Conservation (phyloP, 768 basidiomycete genomes). For the Naganishia onofrii region DNA sequence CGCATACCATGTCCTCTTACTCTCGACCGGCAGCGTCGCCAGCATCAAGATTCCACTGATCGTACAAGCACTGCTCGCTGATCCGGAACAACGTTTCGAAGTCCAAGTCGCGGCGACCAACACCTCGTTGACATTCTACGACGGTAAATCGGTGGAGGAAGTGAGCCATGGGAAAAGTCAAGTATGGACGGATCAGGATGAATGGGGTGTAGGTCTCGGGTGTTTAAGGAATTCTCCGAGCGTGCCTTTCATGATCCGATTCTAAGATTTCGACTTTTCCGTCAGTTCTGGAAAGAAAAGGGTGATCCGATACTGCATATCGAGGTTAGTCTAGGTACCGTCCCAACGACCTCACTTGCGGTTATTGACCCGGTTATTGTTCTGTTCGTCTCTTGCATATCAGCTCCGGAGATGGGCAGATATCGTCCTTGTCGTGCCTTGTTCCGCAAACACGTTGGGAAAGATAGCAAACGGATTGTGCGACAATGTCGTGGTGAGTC, state of each 20-base stretch:
- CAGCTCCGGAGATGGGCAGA: slow-evolving; percentile 76
- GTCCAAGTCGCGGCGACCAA: slow-evolving; percentile 83
- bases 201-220: slow-evolving; percentile 74
- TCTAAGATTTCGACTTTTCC: background rate
- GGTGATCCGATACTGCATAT: slow-evolving; percentile 95
- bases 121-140: slow-evolving; percentile 73
- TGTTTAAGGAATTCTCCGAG: background rate
- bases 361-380: background rate
- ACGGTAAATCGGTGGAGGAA: slow-evolving; percentile 57
- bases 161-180: slow-evolving; percentile 35
- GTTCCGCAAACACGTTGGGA: slow-evolving; percentile 92
- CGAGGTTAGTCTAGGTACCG: slow-evolving; percentile 65
- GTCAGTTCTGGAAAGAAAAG: slow-evolving; percentile 67
- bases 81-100: slow-evolving; percentile 53
- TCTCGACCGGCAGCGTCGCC: slow-evolving; percentile 92
- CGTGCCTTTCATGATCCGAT: background rate
- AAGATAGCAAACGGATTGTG: slow-evolving; percentile 86
- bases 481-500: slow-evolving; percentile 69
- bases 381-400: background rate
- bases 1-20: slow-evolving; percentile 65
- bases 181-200: slow-evolving; percentile 80
- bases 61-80: slow-evolving; percentile 52
- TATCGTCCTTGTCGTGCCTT: slow-evolving; percentile 88
- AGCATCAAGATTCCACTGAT: slow-evolving; percentile 91
- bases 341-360: too few species aligned